Evolutionary conservation across 139 green algal genomes (phyloP).

Genomic region (Chlamydomonas sp.): DNA sequence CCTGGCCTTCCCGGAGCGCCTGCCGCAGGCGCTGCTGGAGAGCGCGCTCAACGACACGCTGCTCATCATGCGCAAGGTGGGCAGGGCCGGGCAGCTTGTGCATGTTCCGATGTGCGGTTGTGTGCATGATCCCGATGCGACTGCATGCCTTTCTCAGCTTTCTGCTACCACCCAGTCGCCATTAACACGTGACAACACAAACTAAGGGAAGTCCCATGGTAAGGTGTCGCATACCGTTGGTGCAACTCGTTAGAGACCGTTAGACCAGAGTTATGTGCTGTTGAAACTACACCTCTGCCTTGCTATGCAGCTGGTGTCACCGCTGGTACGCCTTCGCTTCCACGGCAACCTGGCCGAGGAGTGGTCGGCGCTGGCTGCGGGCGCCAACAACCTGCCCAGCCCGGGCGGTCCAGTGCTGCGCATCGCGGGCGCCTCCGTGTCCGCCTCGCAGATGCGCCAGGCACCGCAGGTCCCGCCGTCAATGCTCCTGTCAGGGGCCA

Average conservation of each 20-base stretch:
- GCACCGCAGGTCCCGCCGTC: not conserved
- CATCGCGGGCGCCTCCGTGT: slow-evolving; percentile 18
- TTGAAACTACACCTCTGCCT: too few relatives aligned
- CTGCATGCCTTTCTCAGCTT: too few relatives aligned
- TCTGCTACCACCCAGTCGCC: too few relatives aligned
- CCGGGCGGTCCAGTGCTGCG: slow-evolving; percentile 20
- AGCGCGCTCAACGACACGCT: slow-evolving; percentile 5
- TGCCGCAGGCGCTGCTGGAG: slow-evolving; percentile 23
- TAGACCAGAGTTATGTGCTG: too few relatives aligned
- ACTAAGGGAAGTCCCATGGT: too few relatives aligned
- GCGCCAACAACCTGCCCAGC: slow-evolving; percentile 36
- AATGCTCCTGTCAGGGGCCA: not conserved
- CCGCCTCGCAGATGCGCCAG: slow-evolving; percentile 7
- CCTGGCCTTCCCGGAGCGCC: slow-evolving; percentile 26
- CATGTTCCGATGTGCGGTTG: too few relatives aligned
- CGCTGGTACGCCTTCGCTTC: slow-evolving; percentile 21
- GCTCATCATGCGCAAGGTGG: slow-evolving; percentile 15
- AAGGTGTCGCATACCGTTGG: too few relatives aligned
- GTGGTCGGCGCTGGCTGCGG: slow-evolving; percentile 19
- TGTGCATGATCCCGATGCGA: too few relatives aligned
- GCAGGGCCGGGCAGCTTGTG: not conserved
- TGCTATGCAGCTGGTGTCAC: slow-evolving; percentile 7
- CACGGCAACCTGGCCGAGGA: slow-evolving; percentile 24
- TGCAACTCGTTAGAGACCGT: too few relatives aligned
- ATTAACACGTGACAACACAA: too few relatives aligned